Conservation (phyloP, 257 asterid species). For the Nicotiana sylvestris region DNA sequence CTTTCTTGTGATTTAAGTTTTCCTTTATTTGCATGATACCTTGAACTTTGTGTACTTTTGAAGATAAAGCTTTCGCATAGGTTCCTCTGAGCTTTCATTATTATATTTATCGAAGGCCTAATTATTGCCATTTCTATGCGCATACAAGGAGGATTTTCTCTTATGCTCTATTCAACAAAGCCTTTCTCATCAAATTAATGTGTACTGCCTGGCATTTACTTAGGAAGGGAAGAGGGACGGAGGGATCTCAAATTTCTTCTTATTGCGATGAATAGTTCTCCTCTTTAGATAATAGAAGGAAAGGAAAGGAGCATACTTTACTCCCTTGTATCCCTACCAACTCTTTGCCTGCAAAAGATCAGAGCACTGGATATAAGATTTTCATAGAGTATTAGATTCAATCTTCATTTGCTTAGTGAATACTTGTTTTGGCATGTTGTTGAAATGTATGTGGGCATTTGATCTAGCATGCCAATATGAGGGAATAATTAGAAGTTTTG, state of each 20-base stretch:
- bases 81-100: neutral
- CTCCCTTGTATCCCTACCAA: neutral
- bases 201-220: neutral
- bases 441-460: neutral
- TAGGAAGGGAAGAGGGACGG: neutral
- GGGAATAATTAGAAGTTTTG: neutral
- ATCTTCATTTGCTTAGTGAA: neutral
- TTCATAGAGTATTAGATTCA: neutral
- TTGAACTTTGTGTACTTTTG: neutral
- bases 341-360: neutral
- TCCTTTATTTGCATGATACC: constrained; percentile 3
- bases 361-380: neutral
- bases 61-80: neutral
- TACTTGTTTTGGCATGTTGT: neutral
- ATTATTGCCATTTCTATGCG: neutral
- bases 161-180: neutral
- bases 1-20: neutral
- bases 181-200: constrained; percentile 6
- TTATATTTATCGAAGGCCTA: neutral
- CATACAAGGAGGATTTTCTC: neutral
- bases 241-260: neutral
- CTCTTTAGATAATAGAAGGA: neutral
- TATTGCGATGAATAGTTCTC: neutral
- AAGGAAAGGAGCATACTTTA: neutral
- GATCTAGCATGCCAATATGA: neutral